Evolutionary conservation across 1,139 yeast species (phyloP), one percentile per base, ranked within the genome.

Genomic region (Magnusiomyces magnusii): DNA sequence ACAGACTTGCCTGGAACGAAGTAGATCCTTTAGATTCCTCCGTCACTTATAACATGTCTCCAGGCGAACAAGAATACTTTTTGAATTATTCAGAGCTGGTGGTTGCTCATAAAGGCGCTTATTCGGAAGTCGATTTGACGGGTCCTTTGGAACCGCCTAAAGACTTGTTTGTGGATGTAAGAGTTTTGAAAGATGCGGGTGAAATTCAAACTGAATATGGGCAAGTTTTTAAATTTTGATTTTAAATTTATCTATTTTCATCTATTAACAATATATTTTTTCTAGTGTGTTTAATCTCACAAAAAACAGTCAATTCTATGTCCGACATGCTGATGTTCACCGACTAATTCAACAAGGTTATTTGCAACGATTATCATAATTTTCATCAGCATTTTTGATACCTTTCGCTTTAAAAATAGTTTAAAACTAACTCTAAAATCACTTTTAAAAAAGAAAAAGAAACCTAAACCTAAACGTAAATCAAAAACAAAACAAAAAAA

Each of bases 131-230:
- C n/a, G 99, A 93, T 68, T 75, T 93, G 47, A 82, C 93, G 31
- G 98, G 98, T 0, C 84, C 89, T 36, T 72, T 93, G 65, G 89
- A 83, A 49, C 99, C 99, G 0, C 99, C 99, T 0, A 82, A 82
- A 34, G 95, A 90, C 66, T 87, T 93, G 50, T 93, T 92, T 67
- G 87, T 93, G 15, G 99, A 93, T 69, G 98, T 93, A 2, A 76
- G 99, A 58, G 98, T 93, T 10, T 74, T 93, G 58, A 87, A 87
- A 67, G 96, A 93, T 68, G 98, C 97, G 0, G 99, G 99, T 1
- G 98, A 93, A 69, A 91, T 93, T 49, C 97, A 92, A 69, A 93
- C 99, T 0, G 99, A 93, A 71, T 93, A 93, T 67, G 99, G 99
- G 69, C 68, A 56, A 44, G 71, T 59, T 15, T 21, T 24, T 15